These are phyloP conservation scores for Exophiala xenobiotica DNA, from an alignment of 2,329 filamentous ascomycete species.

Conservation along the genomic window DNA sequence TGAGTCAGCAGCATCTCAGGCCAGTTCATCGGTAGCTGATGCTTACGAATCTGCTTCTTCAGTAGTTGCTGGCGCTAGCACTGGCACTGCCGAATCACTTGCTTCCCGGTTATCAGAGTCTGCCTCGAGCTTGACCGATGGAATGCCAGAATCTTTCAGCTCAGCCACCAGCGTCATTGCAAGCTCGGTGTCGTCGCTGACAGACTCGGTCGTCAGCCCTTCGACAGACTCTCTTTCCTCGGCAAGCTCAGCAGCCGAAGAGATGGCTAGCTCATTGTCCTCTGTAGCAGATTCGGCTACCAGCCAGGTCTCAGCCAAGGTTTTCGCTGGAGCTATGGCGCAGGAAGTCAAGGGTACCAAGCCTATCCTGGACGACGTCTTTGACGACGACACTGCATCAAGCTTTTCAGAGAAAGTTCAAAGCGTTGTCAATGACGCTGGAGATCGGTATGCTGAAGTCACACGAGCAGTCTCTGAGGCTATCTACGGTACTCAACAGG, in stretches of 20 bases:
- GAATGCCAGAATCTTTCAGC: background rate
- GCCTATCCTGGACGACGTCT: slow-evolving; percentile 51
- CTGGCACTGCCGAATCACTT: slow-evolving; percentile 32
- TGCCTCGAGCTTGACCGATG: slow-evolving; percentile 11
- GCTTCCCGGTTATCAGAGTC: slow-evolving; percentile 12
- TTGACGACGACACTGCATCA: slow-evolving; percentile 48
- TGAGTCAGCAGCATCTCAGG: slow-evolving; percentile 33
- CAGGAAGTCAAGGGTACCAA: slow-evolving; percentile 49
- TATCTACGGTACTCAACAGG: slow-evolving; percentile 48
- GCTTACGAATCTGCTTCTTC: slow-evolving; percentile 21
- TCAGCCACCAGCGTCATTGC: background rate
- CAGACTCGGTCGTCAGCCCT: slow-evolving; percentile 9
- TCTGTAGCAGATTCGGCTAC: slow-evolving; percentile 17
- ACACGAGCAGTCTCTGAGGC: slow-evolving; percentile 59
- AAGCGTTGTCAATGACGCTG: slow-evolving; percentile 52
- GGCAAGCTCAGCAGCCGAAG: slow-evolving; percentile 12
- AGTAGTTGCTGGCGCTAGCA: slow-evolving; percentile 33
- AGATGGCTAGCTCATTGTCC: slow-evolving; percentile 17
- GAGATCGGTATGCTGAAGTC: slow-evolving; percentile 53
- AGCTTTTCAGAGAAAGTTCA: slow-evolving; percentile 54
- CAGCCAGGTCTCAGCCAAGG: slow-evolving; percentile 15
- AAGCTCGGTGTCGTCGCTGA: background rate
- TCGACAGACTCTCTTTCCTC: slow-evolving; percentile 8
- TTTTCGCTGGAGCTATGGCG: slow-evolving; percentile 44
- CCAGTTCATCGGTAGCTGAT: slow-evolving; percentile 32